Conservation (phyloP, 1,284 basidiomycete species). For the Sphagnurus paluster region DNA sequence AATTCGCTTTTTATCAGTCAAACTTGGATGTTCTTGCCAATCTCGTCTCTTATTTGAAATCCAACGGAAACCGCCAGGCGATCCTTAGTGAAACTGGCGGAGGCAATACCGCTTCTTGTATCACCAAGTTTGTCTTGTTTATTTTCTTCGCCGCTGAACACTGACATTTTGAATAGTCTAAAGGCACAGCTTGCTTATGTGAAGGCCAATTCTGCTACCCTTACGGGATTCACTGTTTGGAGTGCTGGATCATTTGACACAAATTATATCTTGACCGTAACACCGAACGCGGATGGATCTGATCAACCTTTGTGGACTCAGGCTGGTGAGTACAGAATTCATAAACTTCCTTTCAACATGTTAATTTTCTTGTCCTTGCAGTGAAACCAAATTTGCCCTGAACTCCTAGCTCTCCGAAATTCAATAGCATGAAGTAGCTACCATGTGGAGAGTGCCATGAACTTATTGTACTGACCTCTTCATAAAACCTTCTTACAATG, state of each 20-base stretch:
- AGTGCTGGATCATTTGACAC: slow-evolving; percentile 38
- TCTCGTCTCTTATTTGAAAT: slow-evolving; percentile 46
- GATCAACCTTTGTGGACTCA: slow-evolving; percentile 31
- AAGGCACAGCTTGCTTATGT: slow-evolving; percentile 47
- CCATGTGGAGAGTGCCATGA: too few species aligned
- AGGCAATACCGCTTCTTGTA: slow-evolving; percentile 51
- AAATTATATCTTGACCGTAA: slow-evolving; percentile 37
- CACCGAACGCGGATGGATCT: slow-evolving; percentile 34
- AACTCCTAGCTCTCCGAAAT: too few species aligned
- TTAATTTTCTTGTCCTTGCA: neutral
- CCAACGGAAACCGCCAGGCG: slow-evolving; percentile 53
- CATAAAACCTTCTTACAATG: too few species aligned
- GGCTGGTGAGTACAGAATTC: slow-evolving; percentile 20
- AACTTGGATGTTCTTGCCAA: slow-evolving; percentile 47
- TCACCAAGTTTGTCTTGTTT: slow-evolving; percentile 34
- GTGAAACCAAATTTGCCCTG: slow-evolving; percentile 16
- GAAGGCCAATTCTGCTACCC: slow-evolving; percentile 41
- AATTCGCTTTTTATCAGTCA: slow-evolving; percentile 24
- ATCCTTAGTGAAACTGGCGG: slow-evolving; percentile 61
- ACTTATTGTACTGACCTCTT: too few species aligned
- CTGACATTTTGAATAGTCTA: slow-evolving; percentile 29
- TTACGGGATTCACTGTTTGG: slow-evolving; percentile 34
- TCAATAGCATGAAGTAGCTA: too few species aligned
- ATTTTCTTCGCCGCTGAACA: neutral
- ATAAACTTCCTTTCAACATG: neutral